These are phyloP conservation scores for Spatholobus suberectus DNA, from an alignment of 306 rosid genomes.

Conservation along the genomic window DNA sequence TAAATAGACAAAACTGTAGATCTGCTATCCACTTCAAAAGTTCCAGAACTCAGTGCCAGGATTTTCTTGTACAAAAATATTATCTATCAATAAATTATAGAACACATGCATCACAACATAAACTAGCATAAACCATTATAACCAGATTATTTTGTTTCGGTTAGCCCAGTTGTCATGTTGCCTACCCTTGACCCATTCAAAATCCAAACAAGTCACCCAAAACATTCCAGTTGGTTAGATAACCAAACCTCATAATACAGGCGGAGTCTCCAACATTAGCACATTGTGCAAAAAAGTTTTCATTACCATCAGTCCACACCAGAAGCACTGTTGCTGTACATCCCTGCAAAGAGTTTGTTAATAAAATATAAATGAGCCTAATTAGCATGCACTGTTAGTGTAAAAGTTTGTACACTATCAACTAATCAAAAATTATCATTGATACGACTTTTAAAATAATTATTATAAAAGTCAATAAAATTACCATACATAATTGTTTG, in stretches of 20 bases:
- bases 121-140: conserved; percentile 19
- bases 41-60: conserved; percentile 5
- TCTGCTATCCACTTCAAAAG: conserved; percentile 19
- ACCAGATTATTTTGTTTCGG: conserved; percentile 23
- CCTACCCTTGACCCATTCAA: conserved; percentile 36
- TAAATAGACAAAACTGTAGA: conserved; percentile 22
- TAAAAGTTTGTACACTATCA: background rate
- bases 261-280: conserved; percentile 98
- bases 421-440: background rate
- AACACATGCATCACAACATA: conserved; percentile 14
- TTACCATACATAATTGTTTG: background rate
- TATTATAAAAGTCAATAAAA: background rate
- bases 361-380: background rate
- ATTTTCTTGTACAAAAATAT: background rate
- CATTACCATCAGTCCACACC: conserved; percentile 75
- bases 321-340: conserved; percentile 98
- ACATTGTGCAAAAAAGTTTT: conserved; percentile 83
- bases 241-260: conserved; percentile 80
- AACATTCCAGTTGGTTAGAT: conserved; percentile 33
- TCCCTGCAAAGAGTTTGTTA: conserved; percentile 67
- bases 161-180: conserved; percentile 11
- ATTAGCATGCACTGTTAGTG: background rate
- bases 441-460: background rate
- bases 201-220: conserved; percentile 30
- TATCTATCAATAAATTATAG: background rate